These are phyloP conservation scores for Tolypocladium inflatum DNA, from an alignment of 2,329 filamentous ascomycete species.

Conservation along the genomic window DNA sequence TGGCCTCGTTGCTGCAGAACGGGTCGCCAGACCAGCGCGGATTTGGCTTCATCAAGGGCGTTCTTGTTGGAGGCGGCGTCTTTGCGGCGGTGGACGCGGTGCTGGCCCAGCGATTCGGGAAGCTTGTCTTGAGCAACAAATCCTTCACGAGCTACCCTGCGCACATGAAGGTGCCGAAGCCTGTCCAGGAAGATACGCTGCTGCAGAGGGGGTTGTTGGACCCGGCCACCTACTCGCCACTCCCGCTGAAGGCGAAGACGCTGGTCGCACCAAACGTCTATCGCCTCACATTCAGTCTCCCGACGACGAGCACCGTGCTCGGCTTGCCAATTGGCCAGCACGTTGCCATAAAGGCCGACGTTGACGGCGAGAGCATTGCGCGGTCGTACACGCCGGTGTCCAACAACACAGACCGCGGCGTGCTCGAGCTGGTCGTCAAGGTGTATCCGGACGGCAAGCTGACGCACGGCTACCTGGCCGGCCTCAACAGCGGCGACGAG, in stretches of 20 bases:
- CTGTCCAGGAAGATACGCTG: constrained; percentile 27
- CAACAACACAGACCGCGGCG: constrained; percentile 38
- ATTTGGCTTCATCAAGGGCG: constrained; percentile 25
- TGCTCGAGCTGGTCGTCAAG: constrained; percentile 40
- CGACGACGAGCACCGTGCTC: constrained; percentile 30
- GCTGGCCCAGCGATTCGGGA: constrained; percentile 5
- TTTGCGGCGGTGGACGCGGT: constrained; percentile 22
- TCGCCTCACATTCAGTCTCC: constrained; percentile 37
- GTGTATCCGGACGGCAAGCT: constrained; percentile 40
- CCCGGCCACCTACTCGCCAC: constrained; percentile 33
- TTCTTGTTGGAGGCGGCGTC: constrained; percentile 23
- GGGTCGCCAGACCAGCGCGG: constrained; percentile 8
- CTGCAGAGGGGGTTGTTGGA: constrained; percentile 37
- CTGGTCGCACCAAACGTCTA: constrained; percentile 33
- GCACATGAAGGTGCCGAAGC: constrained; percentile 28
- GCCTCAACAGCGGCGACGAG: constrained; percentile 36
- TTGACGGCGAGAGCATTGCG: constrained; percentile 34
- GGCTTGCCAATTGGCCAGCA: constrained; percentile 50
- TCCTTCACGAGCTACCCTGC: constrained; percentile 24
- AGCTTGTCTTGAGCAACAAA: background rate
- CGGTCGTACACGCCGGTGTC: constrained; percentile 46
- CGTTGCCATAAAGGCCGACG: constrained; percentile 37
- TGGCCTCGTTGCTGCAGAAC: constrained; percentile 1
- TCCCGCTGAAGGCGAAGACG: constrained; percentile 32
- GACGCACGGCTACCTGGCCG: constrained; percentile 37